Evolutionary conservation across 768 basidiomycete genomes (phyloP).

Genomic region (Postia placenta): DNA sequence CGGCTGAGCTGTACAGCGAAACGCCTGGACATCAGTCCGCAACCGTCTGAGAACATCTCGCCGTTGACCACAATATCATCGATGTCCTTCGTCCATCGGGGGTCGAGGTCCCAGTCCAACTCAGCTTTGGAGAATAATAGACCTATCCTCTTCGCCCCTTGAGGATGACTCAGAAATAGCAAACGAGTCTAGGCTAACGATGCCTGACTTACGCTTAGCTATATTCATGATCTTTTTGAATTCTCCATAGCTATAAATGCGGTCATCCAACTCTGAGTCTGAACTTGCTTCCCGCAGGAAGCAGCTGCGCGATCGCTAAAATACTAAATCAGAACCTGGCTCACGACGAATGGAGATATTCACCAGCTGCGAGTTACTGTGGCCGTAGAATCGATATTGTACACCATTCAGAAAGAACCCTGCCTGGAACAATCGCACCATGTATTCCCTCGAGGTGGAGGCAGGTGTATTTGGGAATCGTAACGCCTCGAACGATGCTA

Average conservation of each 20-base stretch:
- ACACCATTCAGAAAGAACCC: conserved; percentile 52
- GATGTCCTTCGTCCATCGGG: conserved; percentile 45
- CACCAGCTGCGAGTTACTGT: conserved; percentile 67
- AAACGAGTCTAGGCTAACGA: too few species aligned
- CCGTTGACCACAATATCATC: conserved; percentile 51
- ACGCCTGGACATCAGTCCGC: conserved; percentile 52
- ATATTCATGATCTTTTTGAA: conserved; percentile 56
- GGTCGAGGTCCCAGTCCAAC: conserved; percentile 50
- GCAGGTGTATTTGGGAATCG: conserved; percentile 50
- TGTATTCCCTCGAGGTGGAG: conserved; percentile 47
- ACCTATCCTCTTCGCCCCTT: conserved; percentile 67
- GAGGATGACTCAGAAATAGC: background rate
- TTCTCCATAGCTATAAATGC: conserved; percentile 53
- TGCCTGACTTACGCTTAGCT: conserved; percentile 52
- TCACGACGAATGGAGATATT: background rate
- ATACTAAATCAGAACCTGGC: background rate
- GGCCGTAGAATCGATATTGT: conserved; percentile 65
- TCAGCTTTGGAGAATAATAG: conserved; percentile 60
- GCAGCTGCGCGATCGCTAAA: conserved; percentile 55
- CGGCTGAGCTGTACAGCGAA: conserved; percentile 49
- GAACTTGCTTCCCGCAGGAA: conserved; percentile 49
- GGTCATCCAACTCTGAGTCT: conserved; percentile 51
- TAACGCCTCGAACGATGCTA: conserved; percentile 46
- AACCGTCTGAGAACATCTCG: conserved; percentile 63
- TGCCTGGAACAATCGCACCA: conserved; percentile 44